phyloP scores from a whole-genome alignment of 73 alveolate genomes.

The Paramecium sexaurelia region DNA sequence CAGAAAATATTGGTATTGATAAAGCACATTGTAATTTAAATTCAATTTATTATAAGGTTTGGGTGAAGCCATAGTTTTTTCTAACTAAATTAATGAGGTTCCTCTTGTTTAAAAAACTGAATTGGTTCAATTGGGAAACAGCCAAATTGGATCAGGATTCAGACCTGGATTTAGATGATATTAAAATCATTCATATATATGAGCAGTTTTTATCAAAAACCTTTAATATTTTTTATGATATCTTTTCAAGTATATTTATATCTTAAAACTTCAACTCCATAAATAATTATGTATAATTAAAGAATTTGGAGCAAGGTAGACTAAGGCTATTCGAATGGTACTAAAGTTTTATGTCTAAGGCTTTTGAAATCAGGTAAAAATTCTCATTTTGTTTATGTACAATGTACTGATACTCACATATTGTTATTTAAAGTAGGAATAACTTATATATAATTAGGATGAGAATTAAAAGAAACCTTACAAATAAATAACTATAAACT shows the following conservation, averaged over 20 bases:
- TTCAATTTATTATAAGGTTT: neutral
- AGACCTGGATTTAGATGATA: constrained; percentile 32
- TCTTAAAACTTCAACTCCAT: neutral
- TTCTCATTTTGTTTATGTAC: constrained; percentile 2
- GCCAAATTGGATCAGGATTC: constrained; percentile 39
- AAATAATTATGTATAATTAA: neutral
- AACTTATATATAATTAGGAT: constrained; percentile 3
- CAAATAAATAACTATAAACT: neutral
- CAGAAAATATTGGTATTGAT: constrained; percentile 33
- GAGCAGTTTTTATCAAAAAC: constrained; percentile 1
- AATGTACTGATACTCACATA: neutral
- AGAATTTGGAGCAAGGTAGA: constrained; percentile 28
- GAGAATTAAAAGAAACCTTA: neutral
- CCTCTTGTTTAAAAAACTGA: neutral
- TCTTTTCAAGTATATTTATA: neutral
- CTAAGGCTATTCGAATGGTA: neutral
- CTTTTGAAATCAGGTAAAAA: neutral
- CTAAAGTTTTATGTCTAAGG: neutral
- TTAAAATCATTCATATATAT: neutral
- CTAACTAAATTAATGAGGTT: neutral
- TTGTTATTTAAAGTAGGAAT: neutral
- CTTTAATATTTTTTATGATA: neutral
- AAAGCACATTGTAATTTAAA: constrained; percentile 21
- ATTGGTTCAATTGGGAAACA: neutral
- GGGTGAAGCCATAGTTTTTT: constrained; percentile 40